phyloP scores from a whole-genome alignment of 768 basidiomycete species.

The Podaxis sp. region DNA sequence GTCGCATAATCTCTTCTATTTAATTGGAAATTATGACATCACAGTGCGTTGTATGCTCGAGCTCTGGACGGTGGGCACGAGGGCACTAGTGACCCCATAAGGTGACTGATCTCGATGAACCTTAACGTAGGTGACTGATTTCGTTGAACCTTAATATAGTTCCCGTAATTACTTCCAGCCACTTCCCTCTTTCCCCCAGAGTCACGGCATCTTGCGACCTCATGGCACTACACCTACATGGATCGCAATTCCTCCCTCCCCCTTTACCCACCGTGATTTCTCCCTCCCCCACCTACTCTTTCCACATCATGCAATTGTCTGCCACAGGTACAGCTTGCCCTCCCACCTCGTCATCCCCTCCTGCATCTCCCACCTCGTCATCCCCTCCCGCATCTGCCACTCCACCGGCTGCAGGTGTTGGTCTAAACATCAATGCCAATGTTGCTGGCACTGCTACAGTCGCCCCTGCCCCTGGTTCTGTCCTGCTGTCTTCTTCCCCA shows the following conservation, averaged over 20 bases:
- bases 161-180: conserved; percentile 10
- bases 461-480: background rate
- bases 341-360: background rate
- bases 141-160: background rate
- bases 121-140: too few relatives aligned
- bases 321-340: background rate
- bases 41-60: too few relatives aligned
- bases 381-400: background rate
- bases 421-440: background rate
- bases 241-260: background rate
- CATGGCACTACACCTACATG: background rate
- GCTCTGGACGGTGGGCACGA: too few relatives aligned
- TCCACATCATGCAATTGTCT: background rate
- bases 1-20: too few relatives aligned
- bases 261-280: background rate
- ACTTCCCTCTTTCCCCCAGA: background rate
- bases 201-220: too few relatives aligned
- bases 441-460: background rate
- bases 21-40: too few relatives aligned
- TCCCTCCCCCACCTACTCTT: background rate
- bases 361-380: too few relatives aligned
- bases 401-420: background rate
- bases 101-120: too few relatives aligned
- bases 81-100: too few relatives aligned
- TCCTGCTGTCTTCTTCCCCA: conserved; percentile 6